Evolutionary conservation across 176 grass and related monocot genomes (phyloP).

Genomic region (Cocos nucifera): DNA sequence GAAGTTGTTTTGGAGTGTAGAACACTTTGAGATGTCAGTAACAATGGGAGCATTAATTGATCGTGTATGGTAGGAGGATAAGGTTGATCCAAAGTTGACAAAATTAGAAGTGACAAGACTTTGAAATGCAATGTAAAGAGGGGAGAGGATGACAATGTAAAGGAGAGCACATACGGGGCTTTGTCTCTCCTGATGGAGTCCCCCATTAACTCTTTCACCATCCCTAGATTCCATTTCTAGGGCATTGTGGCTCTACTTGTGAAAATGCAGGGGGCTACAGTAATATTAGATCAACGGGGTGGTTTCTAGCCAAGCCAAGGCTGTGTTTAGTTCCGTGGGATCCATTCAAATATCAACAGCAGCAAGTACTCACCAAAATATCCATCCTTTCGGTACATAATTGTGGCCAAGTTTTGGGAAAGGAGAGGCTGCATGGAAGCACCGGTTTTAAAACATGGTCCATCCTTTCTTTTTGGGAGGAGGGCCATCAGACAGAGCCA

Average conservation of each 20-base stretch:
- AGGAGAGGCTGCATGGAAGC: too few species aligned
- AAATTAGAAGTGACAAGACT: background rate
- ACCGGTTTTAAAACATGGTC: too few species aligned
- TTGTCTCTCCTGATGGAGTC: too few species aligned
- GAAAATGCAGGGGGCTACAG: background rate
- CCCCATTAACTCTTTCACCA: too few species aligned
- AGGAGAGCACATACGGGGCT: too few species aligned
- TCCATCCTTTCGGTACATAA: background rate
- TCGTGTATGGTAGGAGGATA: constrained; percentile 10
- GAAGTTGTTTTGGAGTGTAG: background rate
- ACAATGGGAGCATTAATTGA: constrained; percentile 1
- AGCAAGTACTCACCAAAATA: constrained; percentile 4
- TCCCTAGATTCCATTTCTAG: too few species aligned
- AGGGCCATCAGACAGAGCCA: background rate
- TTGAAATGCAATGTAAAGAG: background rate
- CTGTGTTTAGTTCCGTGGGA: background rate
- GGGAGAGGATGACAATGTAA: background rate
- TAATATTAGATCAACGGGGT: background rate
- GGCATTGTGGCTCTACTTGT: too few species aligned
- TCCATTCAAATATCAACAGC: background rate
- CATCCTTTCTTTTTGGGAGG: background rate
- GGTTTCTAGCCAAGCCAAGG: background rate
- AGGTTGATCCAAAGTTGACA: constrained; percentile 10
- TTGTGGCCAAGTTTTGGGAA: too few species aligned
- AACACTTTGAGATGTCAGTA: background rate